Evolutionary conservation across 441 rosid genomes (phyloP), one percentile per base, ranked within the genome.

Genomic region (Pelargonium fulgidum): DNA sequence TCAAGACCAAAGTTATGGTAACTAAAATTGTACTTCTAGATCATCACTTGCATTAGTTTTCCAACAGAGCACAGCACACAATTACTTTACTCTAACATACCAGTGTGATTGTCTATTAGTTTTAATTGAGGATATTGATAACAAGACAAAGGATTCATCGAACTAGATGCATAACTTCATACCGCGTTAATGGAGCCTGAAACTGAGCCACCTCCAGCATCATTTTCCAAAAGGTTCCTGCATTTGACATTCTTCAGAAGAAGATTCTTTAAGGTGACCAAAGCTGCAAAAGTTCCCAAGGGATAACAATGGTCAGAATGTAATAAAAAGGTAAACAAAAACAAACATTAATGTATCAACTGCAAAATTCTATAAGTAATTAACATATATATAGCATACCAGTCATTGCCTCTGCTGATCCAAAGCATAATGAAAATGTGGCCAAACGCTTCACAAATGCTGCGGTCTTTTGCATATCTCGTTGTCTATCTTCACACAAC

Each of bases 181-280:
- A 92, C 98, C 13, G 88, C 80, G 14, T 54, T 54, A 19, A 92
- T 77, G 17, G 91, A 86, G 72, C 99, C 98, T 0, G 97, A 89
- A 65, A 90, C 91, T n/a, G 99, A 94, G 80, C 98, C 99, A 56
- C 99, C 98, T 39, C 98, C 97, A 61, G 94, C 89, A 85, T 94
- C 98, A 75, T 92, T 94, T 85, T 92, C 99, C 77, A 94, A 78
- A 59, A 94, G 82, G 79, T 92, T 85, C 74, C 98, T 83, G 81
- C 98, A 92, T 79, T 94, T 92, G 13, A 84, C 82, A 70, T 94
- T 94, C 79, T 80, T 94, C 72, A 78, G 90, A 70, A 94, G 96
- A 52, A 94, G 91, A 78, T 68, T 84, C 75, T 84, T 92, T 78
- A 90, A 64, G 12, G 97, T 94, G 72, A 89, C 94, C 81, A 94